Conservation (phyloP, 495 filamentous ascomycete genomes). For the Bombardia bombarda region DNA sequence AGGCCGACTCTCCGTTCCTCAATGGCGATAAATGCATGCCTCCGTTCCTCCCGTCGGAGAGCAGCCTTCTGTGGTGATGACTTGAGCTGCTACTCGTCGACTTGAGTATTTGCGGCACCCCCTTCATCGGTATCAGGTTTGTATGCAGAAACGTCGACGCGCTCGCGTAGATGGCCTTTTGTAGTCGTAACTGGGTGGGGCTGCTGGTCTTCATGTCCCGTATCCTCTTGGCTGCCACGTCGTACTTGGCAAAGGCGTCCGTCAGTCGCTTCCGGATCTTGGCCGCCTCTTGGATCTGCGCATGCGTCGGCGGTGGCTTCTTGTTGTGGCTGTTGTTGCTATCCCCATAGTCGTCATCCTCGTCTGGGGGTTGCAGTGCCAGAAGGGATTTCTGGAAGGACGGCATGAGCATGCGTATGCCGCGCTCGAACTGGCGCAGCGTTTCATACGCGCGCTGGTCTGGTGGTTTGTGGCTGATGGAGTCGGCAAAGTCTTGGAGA, state of each 20-base stretch:
- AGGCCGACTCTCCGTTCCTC: slow-evolving; percentile 35
- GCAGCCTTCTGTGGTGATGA: slow-evolving; percentile 29
- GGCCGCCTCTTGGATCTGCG: slow-evolving; percentile 77
- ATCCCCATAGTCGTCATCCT: slow-evolving; percentile 41
- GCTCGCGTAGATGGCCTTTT: slow-evolving; percentile 77
- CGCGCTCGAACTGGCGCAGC: slow-evolving; percentile 78
- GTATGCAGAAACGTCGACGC: slow-evolving; percentile 79
- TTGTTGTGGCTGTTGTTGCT: too few species aligned
- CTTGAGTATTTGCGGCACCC: slow-evolving; percentile 73
- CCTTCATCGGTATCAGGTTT: slow-evolving; percentile 88
- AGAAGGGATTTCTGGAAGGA: slow-evolving; percentile 76
- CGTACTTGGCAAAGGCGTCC: slow-evolving; percentile 86
- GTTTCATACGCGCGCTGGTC: slow-evolving; percentile 81
- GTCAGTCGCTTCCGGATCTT: slow-evolving; percentile 86
- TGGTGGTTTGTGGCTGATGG: slow-evolving; percentile 58
- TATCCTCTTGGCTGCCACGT: slow-evolving; percentile 74
- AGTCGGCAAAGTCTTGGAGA: slow-evolving; percentile 70
- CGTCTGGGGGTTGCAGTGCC: slow-evolving; percentile 33
- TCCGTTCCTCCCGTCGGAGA: slow-evolving; percentile 22
- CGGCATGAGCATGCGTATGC: slow-evolving; percentile 76
- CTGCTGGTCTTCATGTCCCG: slow-evolving; percentile 66
- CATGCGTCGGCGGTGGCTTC: slow-evolving; percentile 60
- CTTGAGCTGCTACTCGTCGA: slow-evolving; percentile 39
- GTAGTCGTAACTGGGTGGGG: slow-evolving; percentile 65
- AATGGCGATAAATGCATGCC: slow-evolving; percentile 23